A percentile compares a stretch with the other conserved stretches of the same genome.
Conservation (phyloP, 2,329 filamentous ascomycete species). For the Aureobasidium sp. region DNA sequence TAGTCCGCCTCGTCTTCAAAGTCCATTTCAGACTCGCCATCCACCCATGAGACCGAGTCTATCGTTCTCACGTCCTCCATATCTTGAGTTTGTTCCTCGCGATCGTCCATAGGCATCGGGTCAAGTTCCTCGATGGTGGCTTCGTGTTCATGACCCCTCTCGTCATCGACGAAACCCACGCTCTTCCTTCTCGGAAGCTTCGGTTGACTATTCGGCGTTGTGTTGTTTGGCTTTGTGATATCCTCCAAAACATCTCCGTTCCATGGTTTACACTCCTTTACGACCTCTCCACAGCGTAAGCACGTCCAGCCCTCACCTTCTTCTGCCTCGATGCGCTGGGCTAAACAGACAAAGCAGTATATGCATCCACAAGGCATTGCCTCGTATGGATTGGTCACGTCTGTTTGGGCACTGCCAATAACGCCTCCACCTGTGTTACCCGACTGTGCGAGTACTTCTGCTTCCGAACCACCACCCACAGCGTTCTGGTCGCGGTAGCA, state of each 20-base stretch:
- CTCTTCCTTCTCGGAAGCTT: constrained; percentile 22
- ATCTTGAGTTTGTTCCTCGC: constrained; percentile 18
- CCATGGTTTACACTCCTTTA: constrained; percentile 86
- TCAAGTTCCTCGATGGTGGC: constrained; percentile 17
- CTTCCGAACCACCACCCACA: constrained; percentile 53
- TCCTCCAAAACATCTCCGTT: constrained; percentile 68
- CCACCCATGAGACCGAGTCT: constrained; percentile 12
- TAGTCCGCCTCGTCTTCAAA: constrained; percentile 15
- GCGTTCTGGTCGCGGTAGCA: constrained; percentile 93
- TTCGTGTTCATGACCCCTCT: constrained; percentile 15
- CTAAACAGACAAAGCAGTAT: constrained; percentile 95
- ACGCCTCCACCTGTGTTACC: constrained; percentile 55
- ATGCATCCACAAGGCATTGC: constrained; percentile 80
- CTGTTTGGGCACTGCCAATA: constrained; percentile 78
- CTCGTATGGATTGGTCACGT: constrained; percentile 95
- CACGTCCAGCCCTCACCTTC: constrained; percentile 93
- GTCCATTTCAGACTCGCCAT: constrained; percentile 18
- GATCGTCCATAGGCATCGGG: constrained; percentile 23
- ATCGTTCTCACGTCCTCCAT: constrained; percentile 18
- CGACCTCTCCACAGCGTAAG: constrained; percentile 72
- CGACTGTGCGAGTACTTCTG: constrained; percentile 60
- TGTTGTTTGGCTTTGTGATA: constrained; percentile 8
- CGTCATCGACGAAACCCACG: constrained; percentile 24
- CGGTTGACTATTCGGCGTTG: constrained; percentile 14
- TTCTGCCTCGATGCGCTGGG: constrained; percentile 78